Percentiles rank a stretch among this genome's conserved stretches.
Evolutionary conservation across 768 basidiomycete species (phyloP).

Genomic region (Clitopilus hobsonii): DNA sequence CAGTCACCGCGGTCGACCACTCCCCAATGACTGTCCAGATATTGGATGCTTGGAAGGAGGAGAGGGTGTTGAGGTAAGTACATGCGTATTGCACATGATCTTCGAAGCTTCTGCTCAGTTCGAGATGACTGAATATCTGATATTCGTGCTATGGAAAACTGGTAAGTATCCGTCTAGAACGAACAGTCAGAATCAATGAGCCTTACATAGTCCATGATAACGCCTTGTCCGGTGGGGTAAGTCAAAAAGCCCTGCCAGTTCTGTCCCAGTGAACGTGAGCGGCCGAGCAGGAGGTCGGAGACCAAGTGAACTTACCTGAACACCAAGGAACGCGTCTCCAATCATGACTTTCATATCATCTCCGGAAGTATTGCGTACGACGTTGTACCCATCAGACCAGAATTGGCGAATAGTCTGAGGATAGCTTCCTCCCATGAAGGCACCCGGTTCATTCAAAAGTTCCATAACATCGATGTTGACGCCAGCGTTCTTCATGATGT

Average conservation of each 20-base stretch:
- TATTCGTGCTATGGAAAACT: conserved; percentile 56
- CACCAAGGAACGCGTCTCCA: conserved; percentile 65
- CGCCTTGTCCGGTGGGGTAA: conserved; percentile 45
- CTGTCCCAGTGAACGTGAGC: conserved; percentile 21
- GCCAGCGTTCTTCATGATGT: conserved; percentile 48
- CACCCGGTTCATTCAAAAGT: conserved; percentile 67
- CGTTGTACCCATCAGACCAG: conserved; percentile 56
- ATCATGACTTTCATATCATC: conserved; percentile 58
- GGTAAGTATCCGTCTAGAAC: not conserved
- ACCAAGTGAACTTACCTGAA: conserved; percentile 30
- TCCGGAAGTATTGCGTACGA: conserved; percentile 47
- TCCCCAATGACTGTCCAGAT: conserved; percentile 79
- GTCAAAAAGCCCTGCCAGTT: conserved; percentile 59
- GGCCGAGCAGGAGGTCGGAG: not conserved
- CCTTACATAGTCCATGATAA: conserved; percentile 61
- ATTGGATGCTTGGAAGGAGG: conserved; percentile 43
- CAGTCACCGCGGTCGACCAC: conserved; percentile 72
- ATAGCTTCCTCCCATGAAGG: conserved; percentile 40
- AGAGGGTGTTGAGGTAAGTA: conserved; percentile 38
- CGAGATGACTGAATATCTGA: conserved; percentile 61
- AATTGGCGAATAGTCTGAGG: conserved; percentile 42
- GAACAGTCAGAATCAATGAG: not conserved
- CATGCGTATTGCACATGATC: conserved; percentile 62
- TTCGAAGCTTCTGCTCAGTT: conserved; percentile 48
- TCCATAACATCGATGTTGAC: conserved; percentile 61